These are phyloP conservation scores for Plenodomus tracheiphilus DNA, from an alignment of 2,329 filamentous ascomycete genomes.

Conservation along the genomic window DNA sequence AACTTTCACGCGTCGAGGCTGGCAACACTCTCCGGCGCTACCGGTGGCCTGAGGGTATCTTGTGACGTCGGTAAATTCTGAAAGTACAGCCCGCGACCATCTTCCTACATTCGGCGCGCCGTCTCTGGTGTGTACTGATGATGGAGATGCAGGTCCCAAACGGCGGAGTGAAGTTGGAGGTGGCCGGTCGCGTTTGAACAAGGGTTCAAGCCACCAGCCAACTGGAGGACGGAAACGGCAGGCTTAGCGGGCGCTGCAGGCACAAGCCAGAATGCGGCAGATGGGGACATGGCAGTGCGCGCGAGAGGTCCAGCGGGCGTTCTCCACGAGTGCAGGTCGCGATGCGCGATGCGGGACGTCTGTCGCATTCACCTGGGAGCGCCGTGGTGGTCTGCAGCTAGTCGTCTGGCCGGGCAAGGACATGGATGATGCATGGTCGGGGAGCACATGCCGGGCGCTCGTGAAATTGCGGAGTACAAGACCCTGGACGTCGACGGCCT, in stretches of 20 bases:
- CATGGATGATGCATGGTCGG: slow-evolving; percentile 19
- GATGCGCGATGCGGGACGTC: neutral
- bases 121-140: slow-evolving; percentile 11
- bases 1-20: slow-evolving; percentile 31
- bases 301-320: neutral
- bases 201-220: slow-evolving; percentile 9
- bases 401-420: slow-evolving; percentile 1
- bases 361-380: neutral
- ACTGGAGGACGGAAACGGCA: neutral
- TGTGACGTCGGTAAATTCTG: slow-evolving; percentile 11
- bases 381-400: neutral
- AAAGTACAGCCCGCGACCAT: slow-evolving; percentile 21
- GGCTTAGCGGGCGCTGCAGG: neutral
- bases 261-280: slow-evolving; percentile 13
- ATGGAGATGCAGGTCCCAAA: slow-evolving; percentile 14
- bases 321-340: too few relatives aligned
- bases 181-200: slow-evolving; percentile 18
- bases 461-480: slow-evolving; percentile 12
- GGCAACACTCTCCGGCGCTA: slow-evolving; percentile 12
- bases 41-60: slow-evolving; percentile 4
- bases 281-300: slow-evolving; percentile 16
- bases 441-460: slow-evolving; percentile 12
- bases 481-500: slow-evolving; percentile 13
- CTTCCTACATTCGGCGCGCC: slow-evolving; percentile 7
- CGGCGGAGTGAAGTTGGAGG: slow-evolving; percentile 9